These are phyloP conservation scores for Pistacia integerrima DNA, from an alignment of 345 rosid genomes.

Conservation along the genomic window DNA sequence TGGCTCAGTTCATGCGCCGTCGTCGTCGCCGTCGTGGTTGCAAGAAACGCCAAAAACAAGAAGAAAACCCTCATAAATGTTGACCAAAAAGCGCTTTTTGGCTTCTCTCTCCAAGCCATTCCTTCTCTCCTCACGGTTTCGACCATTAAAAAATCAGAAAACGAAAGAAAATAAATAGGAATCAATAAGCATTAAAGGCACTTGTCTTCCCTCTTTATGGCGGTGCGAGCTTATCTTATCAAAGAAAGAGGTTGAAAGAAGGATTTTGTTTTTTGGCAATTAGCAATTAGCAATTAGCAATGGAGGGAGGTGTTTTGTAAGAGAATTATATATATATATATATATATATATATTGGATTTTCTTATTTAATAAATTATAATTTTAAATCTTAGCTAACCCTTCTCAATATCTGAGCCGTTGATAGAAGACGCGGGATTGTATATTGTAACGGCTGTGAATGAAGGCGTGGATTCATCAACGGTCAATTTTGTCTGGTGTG, in stretches of 20 bases:
- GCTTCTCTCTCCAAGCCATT: slow-evolving; percentile 9
- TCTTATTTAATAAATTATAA: not conserved
- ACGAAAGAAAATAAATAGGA: not conserved
- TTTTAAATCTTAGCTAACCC: not conserved
- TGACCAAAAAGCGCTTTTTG: not conserved
- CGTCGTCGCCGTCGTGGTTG: slow-evolving; percentile 2
- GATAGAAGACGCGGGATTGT: not conserved
- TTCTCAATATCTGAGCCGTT: slow-evolving; percentile 2
- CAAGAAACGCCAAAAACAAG: not conserved
- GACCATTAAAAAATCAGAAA: not conserved
- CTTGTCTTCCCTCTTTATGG: not conserved
- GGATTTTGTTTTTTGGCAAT: not conserved
- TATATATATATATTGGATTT: not conserved
- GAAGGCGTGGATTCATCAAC: not conserved
- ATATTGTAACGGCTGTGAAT: not conserved
- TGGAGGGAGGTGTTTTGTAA: not conserved
- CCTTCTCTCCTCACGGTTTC: not conserved
- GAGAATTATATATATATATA: too few species aligned
- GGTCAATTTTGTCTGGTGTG: not conserved
- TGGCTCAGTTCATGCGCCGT: slow-evolving; percentile 20
- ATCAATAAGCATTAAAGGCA: not conserved
- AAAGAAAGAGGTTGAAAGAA: not conserved
- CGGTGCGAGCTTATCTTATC: not conserved
- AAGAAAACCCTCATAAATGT: slow-evolving; percentile 8
- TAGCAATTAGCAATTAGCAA: not conserved